phyloP scores from a whole-genome alignment of 257 asterid genomes.

The Salvia rosmarinus region DNA sequence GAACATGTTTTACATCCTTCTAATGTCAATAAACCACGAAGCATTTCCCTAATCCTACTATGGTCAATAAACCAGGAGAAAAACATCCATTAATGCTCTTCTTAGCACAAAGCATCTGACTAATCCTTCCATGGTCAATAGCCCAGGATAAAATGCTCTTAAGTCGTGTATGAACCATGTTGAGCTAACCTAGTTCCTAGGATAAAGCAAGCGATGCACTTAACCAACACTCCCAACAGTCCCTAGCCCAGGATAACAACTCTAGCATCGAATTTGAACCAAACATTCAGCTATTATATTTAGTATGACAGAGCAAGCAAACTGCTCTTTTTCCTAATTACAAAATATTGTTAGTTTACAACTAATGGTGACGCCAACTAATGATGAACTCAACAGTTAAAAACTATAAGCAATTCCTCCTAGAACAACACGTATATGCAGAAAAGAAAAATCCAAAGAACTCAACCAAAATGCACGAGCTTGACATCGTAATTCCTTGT shows the following conservation, averaged over 20 bases:
- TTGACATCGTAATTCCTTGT: too few relatives aligned
- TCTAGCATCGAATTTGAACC: not conserved
- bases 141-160: conserved; percentile 11
- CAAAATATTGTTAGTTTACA: not conserved
- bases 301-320: too few relatives aligned
- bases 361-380: too few relatives aligned
- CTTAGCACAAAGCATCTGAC: not conserved
- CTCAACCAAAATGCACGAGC: too few relatives aligned
- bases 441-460: too few relatives aligned
- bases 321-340: not conserved
- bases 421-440: too few relatives aligned
- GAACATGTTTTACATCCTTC: too few relatives aligned
- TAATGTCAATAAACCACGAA: too few relatives aligned
- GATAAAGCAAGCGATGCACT: not conserved
- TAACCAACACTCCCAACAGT: not conserved
- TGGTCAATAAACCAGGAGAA: too few relatives aligned
- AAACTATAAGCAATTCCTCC: too few relatives aligned
- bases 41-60: not conserved
- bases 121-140: not conserved
- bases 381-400: too few relatives aligned
- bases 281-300: not conserved
- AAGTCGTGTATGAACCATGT: not conserved
- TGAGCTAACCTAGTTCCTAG: not conserved
- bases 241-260: not conserved
- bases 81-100: not conserved